Conservation (phyloP, 176 grass and related monocot species). For the Ampelocalamus luodianensis region DNA sequence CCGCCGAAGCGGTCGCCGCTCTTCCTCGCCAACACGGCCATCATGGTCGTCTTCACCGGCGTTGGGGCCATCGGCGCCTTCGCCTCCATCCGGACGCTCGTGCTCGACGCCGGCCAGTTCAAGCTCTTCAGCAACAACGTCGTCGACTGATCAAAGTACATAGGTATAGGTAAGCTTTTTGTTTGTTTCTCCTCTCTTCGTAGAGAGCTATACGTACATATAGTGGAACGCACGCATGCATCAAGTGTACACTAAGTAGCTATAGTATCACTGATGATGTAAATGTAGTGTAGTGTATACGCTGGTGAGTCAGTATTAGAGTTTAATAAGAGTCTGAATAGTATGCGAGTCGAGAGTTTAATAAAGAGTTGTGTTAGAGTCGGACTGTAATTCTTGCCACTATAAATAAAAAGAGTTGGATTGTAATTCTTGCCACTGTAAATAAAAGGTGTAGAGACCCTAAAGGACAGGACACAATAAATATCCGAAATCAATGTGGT, state of each 20-base stretch:
- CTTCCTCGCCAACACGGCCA: slow-evolving; percentile 60
- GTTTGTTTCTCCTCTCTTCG: neutral
- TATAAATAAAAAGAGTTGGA: too few relatives aligned
- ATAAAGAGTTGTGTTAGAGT: too few relatives aligned
- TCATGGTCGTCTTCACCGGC: slow-evolving; percentile 75
- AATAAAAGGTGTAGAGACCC: too few relatives aligned
- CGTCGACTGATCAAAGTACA: slow-evolving; percentile 50
- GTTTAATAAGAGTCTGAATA: too few relatives aligned
- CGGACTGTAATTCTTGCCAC: too few relatives aligned
- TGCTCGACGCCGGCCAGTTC: slow-evolving; percentile 73
- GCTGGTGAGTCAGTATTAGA: too few relatives aligned
- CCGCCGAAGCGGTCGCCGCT: slow-evolving; percentile 47
- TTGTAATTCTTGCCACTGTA: too few relatives aligned
- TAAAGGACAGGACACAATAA: too few relatives aligned
- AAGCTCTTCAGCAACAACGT: slow-evolving; percentile 93
- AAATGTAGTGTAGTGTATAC: neutral
- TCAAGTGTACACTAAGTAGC: neutral
- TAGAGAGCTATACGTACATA: neutral
- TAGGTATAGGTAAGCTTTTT: neutral
- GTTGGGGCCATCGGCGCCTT: slow-evolving; percentile 82
- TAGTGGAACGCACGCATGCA: neutral
- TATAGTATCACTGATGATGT: neutral
- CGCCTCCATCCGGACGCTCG: slow-evolving; percentile 80
- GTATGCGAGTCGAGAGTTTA: too few relatives aligned
- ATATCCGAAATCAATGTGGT: too few relatives aligned